Conservation (phyloP, 345 rosid species). For the Cardamine chenopodiifolia region DNA sequence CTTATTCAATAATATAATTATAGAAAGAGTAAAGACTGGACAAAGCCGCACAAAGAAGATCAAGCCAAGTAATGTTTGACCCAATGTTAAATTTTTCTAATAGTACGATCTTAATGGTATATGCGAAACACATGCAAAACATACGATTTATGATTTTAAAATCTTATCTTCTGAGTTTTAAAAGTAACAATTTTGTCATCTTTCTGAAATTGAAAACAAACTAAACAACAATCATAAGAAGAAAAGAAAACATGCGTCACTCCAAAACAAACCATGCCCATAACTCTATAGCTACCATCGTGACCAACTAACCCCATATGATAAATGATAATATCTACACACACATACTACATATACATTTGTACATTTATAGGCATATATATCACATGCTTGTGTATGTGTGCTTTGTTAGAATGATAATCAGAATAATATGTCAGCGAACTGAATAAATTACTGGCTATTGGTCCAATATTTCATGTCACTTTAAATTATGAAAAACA, state of each 20-base stretch:
- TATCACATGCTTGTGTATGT: conserved; percentile 11
- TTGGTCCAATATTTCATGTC: neutral
- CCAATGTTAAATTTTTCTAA: neutral
- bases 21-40: neutral
- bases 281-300: conserved; percentile 46
- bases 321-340: conserved; percentile 10
- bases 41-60: conserved; percentile 19
- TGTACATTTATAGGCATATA: conserved; percentile 16
- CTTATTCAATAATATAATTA: neutral
- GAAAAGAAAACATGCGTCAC: conserved; percentile 32
- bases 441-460: neutral
- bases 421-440: neutral
- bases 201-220: conserved; percentile 1
- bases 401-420: neutral
- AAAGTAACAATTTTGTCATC: conserved; percentile 24
- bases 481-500: too few species aligned
- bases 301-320: conserved; percentile 20
- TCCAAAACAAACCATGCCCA: conserved; percentile 64
- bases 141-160: neutral
- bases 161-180: conserved; percentile 25
- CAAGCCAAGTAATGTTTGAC: conserved; percentile 26
- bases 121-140: conserved; percentile 38
- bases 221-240: conserved; percentile 29
- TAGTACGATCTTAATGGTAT: neutral
- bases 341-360: neutral